Percentiles rank a stretch among this genome's conserved stretches.
Evolutionary conservation across 345 rosid genomes (phyloP).

Genomic region (Erysimum cheiranthoides): DNA sequence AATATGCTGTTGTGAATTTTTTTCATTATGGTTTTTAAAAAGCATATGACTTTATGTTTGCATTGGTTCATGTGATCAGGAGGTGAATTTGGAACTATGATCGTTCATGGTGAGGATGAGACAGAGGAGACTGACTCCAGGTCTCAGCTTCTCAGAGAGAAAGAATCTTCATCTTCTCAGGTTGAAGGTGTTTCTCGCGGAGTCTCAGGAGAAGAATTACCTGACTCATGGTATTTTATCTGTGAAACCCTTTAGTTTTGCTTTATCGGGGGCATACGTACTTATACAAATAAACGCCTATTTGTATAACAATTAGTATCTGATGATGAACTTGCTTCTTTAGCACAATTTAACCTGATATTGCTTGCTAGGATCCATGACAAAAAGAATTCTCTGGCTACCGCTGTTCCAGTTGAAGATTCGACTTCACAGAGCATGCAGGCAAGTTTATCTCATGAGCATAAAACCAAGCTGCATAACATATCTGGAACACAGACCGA

Average conservation of each 20-base stretch:
- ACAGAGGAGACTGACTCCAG: constrained; percentile 39
- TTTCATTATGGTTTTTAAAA: constrained; percentile 15
- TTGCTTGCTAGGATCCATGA: constrained; percentile 54
- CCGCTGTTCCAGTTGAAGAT: constrained; percentile 48
- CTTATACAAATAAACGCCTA: neutral
- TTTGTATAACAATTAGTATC: neutral
- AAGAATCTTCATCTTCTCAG: constrained; percentile 49
- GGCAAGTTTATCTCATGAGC: constrained; percentile 46
- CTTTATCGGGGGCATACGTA: neutral
- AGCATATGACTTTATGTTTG: constrained; percentile 19
- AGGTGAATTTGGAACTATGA: constrained; percentile 87
- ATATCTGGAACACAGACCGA: constrained; percentile 50
- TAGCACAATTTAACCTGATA: constrained; percentile 19
- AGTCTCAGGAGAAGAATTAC: constrained; percentile 48
- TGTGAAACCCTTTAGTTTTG: neutral
- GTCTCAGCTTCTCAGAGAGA: constrained; percentile 45
- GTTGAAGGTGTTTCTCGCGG: constrained; percentile 47
- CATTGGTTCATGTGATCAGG: constrained; percentile 38
- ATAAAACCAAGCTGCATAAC: constrained; percentile 49
- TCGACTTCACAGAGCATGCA: constrained; percentile 41
- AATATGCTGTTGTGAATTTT: constrained; percentile 11
- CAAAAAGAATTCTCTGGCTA: constrained; percentile 47
- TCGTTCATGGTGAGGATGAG: constrained; percentile 73
- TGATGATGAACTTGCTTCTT: constrained; percentile 24
- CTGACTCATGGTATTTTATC: constrained; percentile 52